A percentile compares a stretch with the other conserved stretches of the same genome.
phyloP scores from a whole-genome alignment of 768 basidiomycete genomes.

The Boletus subparvulus region DNA sequence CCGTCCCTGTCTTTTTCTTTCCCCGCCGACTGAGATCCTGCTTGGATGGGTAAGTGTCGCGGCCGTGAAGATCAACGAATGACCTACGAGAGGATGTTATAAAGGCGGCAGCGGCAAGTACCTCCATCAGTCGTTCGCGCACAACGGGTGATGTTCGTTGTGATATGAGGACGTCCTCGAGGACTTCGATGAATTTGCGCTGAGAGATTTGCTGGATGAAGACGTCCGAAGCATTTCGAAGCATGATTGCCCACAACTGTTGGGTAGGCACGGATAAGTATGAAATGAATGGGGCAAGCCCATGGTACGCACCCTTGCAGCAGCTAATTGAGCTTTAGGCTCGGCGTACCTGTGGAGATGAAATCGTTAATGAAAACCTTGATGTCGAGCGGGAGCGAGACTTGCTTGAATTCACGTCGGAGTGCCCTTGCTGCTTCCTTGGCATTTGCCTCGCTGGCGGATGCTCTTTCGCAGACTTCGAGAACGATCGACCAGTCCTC shows the following conservation, averaged over 20 bases:
- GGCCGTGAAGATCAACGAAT: not conserved
- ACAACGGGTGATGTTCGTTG: constrained; percentile 75
- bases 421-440: constrained; percentile 85
- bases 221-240: constrained; percentile 71
- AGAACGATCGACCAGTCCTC: constrained; percentile 82
- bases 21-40: constrained; percentile 23
- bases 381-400: constrained; percentile 3
- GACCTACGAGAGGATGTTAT: constrained; percentile 29
- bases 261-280: not conserved
- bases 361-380: constrained; percentile 3
- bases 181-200: constrained; percentile 75
- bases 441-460: constrained; percentile 65
- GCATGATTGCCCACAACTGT: constrained; percentile 88
- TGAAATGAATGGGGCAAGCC: not conserved
- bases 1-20: constrained; percentile 44
- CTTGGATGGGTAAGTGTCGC: not conserved
- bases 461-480: constrained; percentile 84
- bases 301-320: constrained; percentile 57
- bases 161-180: constrained; percentile 70
- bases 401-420: constrained; percentile 82
- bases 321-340: constrained; percentile 71
- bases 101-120: constrained; percentile 80
- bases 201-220: constrained; percentile 70
- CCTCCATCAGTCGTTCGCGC: constrained; percentile 74
- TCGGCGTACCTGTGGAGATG: constrained; percentile 59